Percentiles rank a stretch among this genome's conserved stretches.
Evolutionary conservation across 306 rosid genomes (phyloP).

Genomic region (Oemleria cerasiformis): DNA sequence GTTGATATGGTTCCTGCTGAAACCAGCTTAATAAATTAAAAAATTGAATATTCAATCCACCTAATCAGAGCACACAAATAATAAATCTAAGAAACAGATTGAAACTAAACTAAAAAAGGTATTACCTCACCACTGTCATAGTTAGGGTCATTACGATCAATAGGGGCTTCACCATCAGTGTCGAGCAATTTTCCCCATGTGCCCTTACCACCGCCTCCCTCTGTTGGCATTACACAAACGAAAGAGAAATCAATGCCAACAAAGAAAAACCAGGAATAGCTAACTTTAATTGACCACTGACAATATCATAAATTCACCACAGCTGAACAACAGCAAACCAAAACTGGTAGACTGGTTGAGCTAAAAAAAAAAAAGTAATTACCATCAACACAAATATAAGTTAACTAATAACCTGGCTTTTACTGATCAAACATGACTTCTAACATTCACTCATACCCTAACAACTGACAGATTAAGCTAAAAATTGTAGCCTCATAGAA

Average conservation of each 20-base stretch:
- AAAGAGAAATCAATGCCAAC: neutral
- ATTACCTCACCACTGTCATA: slow-evolving; percentile 68
- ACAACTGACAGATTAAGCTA: neutral
- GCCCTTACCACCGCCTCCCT: slow-evolving; percentile 68
- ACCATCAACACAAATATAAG: neutral
- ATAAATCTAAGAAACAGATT: neutral
- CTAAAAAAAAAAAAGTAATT: neutral
- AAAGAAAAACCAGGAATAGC: neutral
- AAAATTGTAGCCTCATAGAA: neutral
- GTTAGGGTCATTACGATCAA: slow-evolving; percentile 63
- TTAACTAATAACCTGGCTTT: neutral
- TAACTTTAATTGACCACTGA: neutral
- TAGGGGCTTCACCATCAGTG: slow-evolving; percentile 44
- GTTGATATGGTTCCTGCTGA: slow-evolving; percentile 89
- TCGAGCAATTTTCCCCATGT: slow-evolving; percentile 65
- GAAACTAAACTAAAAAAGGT: neutral
- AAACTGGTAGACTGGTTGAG: neutral
- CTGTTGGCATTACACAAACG: slow-evolving; percentile 24
- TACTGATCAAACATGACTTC: neutral
- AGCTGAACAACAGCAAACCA: neutral
- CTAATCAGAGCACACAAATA: neutral
- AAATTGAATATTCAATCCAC: neutral
- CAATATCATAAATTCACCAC: neutral
- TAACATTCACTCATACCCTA: neutral
- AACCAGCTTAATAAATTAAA: slow-evolving; percentile 3